Conservation (phyloP, 305 asterid species). For the Plantago lanceolata region DNA sequence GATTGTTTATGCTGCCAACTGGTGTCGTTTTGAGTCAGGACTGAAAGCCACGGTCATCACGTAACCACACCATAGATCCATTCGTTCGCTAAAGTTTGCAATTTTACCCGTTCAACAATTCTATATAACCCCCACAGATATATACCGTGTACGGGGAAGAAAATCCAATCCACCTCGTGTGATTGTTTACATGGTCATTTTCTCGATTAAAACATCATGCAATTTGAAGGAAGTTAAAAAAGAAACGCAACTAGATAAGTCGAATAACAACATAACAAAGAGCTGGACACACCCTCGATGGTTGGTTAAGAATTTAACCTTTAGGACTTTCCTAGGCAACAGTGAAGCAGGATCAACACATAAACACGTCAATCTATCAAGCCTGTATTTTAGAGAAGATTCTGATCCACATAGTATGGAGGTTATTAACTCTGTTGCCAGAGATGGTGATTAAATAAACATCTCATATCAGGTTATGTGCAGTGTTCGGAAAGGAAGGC, state of each 20-base stretch:
- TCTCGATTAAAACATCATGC: neutral
- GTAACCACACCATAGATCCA: slow-evolving; percentile 15
- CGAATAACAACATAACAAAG: neutral
- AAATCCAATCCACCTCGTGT: neutral
- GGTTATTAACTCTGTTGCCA: slow-evolving; percentile 1
- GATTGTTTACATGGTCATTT: neutral
- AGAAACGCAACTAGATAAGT: neutral
- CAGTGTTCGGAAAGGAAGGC: neutral
- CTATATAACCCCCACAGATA: neutral
- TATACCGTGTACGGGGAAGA: slow-evolving; percentile 1
- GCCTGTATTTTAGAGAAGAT: neutral
- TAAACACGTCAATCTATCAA: neutral
- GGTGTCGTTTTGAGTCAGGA: slow-evolving; percentile 28
- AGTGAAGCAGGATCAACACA: neutral
- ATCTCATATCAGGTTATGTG: neutral
- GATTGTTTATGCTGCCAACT: slow-evolving; percentile 34
- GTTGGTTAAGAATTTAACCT: neutral
- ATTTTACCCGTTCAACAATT: slow-evolving; percentile 11
- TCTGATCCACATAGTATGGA: neutral
- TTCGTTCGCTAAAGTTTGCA: slow-evolving; percentile 17
- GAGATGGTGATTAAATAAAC: neutral
- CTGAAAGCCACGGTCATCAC: slow-evolving; percentile 21
- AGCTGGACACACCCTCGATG: neutral
- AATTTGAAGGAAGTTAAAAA: neutral
- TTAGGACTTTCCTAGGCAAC: neutral